phyloP scores from a whole-genome alignment of 805 yeast species.

The Candida hungchunana region DNA sequence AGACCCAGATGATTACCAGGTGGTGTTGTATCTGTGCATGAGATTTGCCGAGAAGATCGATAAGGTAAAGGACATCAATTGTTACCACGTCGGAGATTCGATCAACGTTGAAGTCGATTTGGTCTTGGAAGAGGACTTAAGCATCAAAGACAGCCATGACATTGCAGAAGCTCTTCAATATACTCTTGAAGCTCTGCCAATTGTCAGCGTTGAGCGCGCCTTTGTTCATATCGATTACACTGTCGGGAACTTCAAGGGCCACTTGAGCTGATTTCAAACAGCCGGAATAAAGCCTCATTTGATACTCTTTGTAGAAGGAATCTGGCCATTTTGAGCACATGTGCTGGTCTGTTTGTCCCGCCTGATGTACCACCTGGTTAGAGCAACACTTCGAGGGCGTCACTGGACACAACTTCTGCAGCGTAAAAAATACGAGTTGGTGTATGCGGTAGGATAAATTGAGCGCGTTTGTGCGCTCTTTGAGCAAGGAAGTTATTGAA shows the following conservation, averaged over 20 bases:
- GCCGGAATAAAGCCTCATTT: not conserved
- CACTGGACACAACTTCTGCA: not conserved
- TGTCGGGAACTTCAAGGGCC: constrained; percentile 37
- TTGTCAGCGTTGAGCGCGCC: constrained; percentile 72
- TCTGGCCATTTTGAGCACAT: not conserved
- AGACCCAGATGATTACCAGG: constrained; percentile 55
- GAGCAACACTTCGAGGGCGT: not conserved
- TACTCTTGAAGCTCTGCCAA: constrained; percentile 72
- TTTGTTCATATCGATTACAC: constrained; percentile 73
- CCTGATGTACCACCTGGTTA: not conserved
- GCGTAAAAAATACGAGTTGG: too few relatives aligned
- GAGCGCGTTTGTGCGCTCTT: too few relatives aligned
- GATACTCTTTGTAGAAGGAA: not conserved
- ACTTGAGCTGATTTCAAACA: constrained; percentile 25
- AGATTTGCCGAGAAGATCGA: constrained; percentile 66
- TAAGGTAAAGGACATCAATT: constrained; percentile 60
- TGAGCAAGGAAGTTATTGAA: too few relatives aligned
- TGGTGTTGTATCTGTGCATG: constrained; percentile 59
- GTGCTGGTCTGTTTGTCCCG: not conserved
- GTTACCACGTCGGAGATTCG: constrained; percentile 76
- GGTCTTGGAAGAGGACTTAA: constrained; percentile 46
- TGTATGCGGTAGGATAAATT: too few relatives aligned
- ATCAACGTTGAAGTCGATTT: constrained; percentile 75
- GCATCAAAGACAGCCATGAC: constrained; percentile 69
- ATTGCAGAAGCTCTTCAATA: constrained; percentile 79